These are phyloP conservation scores for Talaromyces borbonicus DNA, from an alignment of 495 filamentous ascomycete genomes.

Conservation along the genomic window DNA sequence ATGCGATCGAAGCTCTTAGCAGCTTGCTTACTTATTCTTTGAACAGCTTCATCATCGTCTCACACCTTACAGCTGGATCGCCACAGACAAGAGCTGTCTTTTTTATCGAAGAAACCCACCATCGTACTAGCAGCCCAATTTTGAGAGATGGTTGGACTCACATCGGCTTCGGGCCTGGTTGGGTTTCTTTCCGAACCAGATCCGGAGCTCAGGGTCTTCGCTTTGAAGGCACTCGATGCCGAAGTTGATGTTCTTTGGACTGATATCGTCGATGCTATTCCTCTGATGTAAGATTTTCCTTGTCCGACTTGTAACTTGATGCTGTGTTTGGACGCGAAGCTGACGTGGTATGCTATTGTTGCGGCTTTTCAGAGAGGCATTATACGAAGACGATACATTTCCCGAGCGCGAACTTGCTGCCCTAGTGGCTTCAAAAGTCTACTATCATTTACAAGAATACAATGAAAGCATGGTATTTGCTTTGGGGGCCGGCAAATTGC, in stretches of 20 bases:
- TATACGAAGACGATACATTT: slow-evolving; percentile 94
- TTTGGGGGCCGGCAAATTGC: slow-evolving; percentile 86
- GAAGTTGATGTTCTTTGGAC: slow-evolving; percentile 96
- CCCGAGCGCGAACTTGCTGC: slow-evolving; percentile 90
- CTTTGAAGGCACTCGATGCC: slow-evolving; percentile 85
- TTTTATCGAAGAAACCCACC: not conserved
- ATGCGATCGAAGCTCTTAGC: slow-evolving; percentile 4
- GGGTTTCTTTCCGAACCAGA: slow-evolving; percentile 94
- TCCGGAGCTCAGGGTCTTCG: slow-evolving; percentile 83
- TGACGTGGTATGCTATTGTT: slow-evolving; percentile 11
- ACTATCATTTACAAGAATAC: slow-evolving; percentile 97
- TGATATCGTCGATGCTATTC: slow-evolving; percentile 84
- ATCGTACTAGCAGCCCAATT: not conserved
- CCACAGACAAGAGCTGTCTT: not conserved
- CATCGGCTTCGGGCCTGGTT: slow-evolving; percentile 87
- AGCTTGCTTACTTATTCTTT: not conserved
- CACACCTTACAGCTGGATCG: not conserved
- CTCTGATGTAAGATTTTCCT: slow-evolving; percentile 67
- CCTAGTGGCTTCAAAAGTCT: slow-evolving; percentile 91
- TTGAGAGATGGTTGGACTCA: slow-evolving; percentile 76
- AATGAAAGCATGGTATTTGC: slow-evolving; percentile 99
- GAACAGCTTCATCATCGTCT: slow-evolving; percentile 1
- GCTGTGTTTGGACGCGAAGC: not conserved
- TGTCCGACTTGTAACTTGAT: not conserved
- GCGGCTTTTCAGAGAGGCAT: slow-evolving; percentile 62